These are phyloP conservation scores for Naegleria fowleri DNA, from an alignment of 208 protist species.

Conservation along the genomic window DNA sequence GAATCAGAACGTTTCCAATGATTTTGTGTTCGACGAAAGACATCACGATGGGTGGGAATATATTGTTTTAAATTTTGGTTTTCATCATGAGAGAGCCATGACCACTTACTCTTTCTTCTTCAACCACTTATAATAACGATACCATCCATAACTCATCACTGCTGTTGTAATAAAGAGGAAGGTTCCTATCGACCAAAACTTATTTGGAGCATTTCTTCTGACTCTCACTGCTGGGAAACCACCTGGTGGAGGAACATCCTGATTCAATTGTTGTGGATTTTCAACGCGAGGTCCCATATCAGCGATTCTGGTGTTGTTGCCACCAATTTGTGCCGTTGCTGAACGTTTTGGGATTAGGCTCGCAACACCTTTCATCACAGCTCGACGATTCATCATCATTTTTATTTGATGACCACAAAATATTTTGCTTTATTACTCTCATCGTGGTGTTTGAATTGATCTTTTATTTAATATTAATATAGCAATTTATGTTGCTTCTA, in stretches of 20 bases:
- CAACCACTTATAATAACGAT: not conserved
- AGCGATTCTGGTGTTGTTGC: not conserved
- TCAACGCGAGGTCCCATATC: not conserved
- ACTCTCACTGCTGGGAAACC: not conserved
- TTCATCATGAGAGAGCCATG: no score
- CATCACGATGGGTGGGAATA: no score
- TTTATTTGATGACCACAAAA: not conserved
- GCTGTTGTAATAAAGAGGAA: not conserved
- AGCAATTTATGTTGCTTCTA: no score
- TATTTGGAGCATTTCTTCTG: not conserved
- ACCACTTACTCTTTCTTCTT: not conserved
- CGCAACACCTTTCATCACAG: not conserved
- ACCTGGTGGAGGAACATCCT: slow-evolving; percentile 8
- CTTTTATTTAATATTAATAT: no score
- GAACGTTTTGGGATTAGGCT: not conserved
- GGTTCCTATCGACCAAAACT: not conserved
- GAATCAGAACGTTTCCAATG: no score
- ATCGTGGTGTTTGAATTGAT: no score
- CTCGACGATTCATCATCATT: not conserved
- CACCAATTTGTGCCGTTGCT: not conserved
- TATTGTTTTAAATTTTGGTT: no score
- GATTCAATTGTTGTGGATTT: not conserved
- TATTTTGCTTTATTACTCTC: no score
- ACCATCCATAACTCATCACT: not conserved
- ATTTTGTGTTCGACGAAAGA: no score